A percentile compares a stretch with the other conserved stretches of the same genome.
phyloP scores from a whole-genome alignment of 1,139 yeast genomes.

The Geotrichum phurueaensis region DNA sequence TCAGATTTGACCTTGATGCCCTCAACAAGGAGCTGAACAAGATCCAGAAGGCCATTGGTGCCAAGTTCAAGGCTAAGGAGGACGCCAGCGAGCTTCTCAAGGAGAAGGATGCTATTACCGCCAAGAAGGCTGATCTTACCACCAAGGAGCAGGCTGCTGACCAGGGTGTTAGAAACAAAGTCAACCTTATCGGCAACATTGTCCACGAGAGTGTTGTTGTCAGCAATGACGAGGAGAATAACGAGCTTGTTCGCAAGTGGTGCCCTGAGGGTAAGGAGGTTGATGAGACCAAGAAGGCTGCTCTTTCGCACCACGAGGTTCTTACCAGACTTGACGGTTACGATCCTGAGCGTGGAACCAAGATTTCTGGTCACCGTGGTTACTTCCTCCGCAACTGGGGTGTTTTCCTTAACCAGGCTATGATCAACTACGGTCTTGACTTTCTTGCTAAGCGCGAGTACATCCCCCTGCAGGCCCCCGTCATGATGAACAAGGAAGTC shows the following conservation, averaged over 20 bases:
- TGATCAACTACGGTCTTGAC: constrained; percentile 88
- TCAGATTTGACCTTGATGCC: constrained; percentile 88
- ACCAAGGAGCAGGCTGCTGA: constrained; percentile 77
- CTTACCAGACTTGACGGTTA: constrained; percentile 92
- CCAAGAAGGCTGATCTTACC: constrained; percentile 60
- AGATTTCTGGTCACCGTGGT: constrained; percentile 98
- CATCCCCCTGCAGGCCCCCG: constrained; percentile 95
- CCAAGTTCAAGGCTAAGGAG: constrained; percentile 88
- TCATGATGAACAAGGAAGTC: constrained; percentile 98
- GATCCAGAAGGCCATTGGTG: constrained; percentile 87
- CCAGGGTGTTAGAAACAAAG: constrained; percentile 64
- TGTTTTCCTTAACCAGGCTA: constrained; percentile 95
- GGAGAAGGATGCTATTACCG: constrained; percentile 68
- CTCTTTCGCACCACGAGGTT: constrained; percentile 91
- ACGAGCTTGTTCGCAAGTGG: constrained; percentile 84
- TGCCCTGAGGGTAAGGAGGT: constrained; percentile 57
- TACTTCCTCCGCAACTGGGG: constrained; percentile 92
- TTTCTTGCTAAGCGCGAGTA: constrained; percentile 78
- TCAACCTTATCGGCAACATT: constrained; percentile 84
- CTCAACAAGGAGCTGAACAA: constrained; percentile 80
- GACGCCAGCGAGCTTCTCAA: constrained; percentile 80
- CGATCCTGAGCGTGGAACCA: constrained; percentile 98
- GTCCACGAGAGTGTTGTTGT: constrained; percentile 88
- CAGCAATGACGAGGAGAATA: constrained; percentile 84
- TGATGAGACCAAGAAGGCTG: constrained; percentile 58